Evolutionary conservation across 2,329 filamentous ascomycete species (phyloP).

Genomic region (Fusarium drepaniforme): DNA sequence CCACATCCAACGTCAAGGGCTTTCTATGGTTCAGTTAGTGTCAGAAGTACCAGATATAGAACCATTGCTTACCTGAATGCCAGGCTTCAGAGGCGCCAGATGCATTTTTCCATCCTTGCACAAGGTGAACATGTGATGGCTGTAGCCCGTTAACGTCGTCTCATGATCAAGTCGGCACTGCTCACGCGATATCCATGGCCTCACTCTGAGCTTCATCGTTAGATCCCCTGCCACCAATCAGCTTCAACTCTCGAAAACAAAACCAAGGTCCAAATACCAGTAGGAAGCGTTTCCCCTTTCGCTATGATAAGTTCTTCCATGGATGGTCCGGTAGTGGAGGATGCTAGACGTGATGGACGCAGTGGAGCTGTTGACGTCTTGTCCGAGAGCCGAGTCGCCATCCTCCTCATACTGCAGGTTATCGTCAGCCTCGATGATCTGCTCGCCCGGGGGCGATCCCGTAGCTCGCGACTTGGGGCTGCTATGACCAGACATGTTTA

Average conservation of each 20-base stretch:
- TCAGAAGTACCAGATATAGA: fast-evolving
- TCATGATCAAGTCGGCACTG: fast-evolving
- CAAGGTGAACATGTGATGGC: constrained; percentile 29
- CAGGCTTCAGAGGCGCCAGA: constrained; percentile 36
- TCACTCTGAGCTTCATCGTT: constrained; percentile 39
- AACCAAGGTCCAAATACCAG: constrained; percentile 21
- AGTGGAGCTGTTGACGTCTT: constrained; percentile 33
- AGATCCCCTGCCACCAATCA: constrained; percentile 12
- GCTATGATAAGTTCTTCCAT: constrained; percentile 40
- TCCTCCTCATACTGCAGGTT: background rate
- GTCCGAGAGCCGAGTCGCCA: constrained; percentile 31
- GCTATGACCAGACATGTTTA: background rate
- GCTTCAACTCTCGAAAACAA: fast-evolving
- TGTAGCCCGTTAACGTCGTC: fast-evolving
- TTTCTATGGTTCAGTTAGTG: constrained; percentile 19
- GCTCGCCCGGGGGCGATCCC: background rate
- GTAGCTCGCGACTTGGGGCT: background rate
- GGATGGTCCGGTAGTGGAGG: constrained; percentile 36
- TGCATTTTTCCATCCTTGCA: constrained; percentile 22
- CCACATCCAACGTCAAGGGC: constrained; percentile 66
- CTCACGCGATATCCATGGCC: constrained; percentile 40
- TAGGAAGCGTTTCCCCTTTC: constrained; percentile 38
- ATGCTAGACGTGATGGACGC: constrained; percentile 40
- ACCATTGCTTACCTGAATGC: constrained; percentile 30
- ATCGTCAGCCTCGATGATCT: background rate